Evolutionary conservation across 805 yeast genomes (phyloP), one percentile per base, ranked within the genome.

Genomic region (Clavispora vitiphila): DNA sequence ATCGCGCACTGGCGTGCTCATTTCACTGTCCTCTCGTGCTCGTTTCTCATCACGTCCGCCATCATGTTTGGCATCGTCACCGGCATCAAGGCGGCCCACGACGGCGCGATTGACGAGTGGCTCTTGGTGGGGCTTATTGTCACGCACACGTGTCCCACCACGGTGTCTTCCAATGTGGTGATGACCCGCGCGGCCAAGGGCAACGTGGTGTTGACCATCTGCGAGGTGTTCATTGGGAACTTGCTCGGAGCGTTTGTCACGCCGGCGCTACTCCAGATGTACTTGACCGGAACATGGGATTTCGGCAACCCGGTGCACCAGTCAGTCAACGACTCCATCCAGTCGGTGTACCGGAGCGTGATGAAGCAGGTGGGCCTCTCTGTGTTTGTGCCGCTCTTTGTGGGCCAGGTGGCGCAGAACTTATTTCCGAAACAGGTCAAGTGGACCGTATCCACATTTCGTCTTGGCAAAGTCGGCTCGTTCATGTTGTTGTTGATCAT

Each of bases 101-200:
- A 85, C 55, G 60, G 65, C 1, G 57, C 66, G n/a, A 85, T 88
- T 27, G 82, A 81, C 51, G 72, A 76, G 25, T 87, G 93, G 87
- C 74, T 87, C 51, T 65, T 89, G 18, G 84, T 84, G 11, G 96
- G 96, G 1, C 62, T 89, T 44, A 77, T 89, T 15, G 83, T 87
- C 35, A 85, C 96, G 2, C 86, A 86, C 23, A 77, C 91, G 10
- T 86, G 95, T 60, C 96, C 96, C 22, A 89, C 96, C 8, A 89
- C 96, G 0, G 95, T 89, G 15, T 79, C 90, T 0, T 87, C 96
- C 2, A 89, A 89, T 58, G 96, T 89, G 22, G 90, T 89, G 22
- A 89, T 89, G 96, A 89, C 96, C 5, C 74, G 80, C 40, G 76
- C 76, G 44, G 96, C 96, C 0, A 80, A 83, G 50, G 96, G 96